These are phyloP conservation scores for Botrytis squamosa DNA, from an alignment of 2,329 filamentous ascomycete species.

Conservation along the genomic window DNA sequence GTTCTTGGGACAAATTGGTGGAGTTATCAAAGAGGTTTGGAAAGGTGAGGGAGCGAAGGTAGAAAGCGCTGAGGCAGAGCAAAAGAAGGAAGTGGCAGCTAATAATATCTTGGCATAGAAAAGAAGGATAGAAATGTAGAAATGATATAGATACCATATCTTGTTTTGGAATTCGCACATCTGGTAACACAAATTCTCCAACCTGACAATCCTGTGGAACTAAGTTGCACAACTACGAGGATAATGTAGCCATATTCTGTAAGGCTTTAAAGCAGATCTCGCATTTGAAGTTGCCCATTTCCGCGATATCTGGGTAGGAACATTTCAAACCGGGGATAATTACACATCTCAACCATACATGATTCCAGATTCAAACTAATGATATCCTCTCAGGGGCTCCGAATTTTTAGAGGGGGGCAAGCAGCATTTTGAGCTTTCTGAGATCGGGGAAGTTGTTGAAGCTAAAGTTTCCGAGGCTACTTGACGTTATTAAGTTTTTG, in stretches of 20 bases:
- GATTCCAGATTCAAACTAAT: not conserved
- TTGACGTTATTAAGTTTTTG: too few relatives aligned
- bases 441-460: too few relatives aligned
- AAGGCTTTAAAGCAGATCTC: too few relatives aligned
- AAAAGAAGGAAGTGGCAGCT: conserved; percentile 31
- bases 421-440: not conserved
- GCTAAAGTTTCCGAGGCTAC: too few relatives aligned
- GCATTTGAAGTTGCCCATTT: not conserved
- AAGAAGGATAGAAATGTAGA: conserved; percentile 12
- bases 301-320: not conserved
- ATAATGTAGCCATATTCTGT: not conserved
- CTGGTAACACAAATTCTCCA: too few relatives aligned
- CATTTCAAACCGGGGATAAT: not conserved
- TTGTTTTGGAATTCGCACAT: not conserved
- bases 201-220: too few relatives aligned
- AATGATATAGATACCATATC: not conserved
- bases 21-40: conserved; percentile 33
- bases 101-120: conserved; percentile 35
- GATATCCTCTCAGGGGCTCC: not conserved
- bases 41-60: conserved; percentile 13
- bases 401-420: fast-evolving
- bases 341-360: not conserved
- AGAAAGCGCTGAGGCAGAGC: conserved; percentile 27
- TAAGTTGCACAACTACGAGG: not conserved
- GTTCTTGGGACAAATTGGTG: conserved; percentile 67